phyloP scores from a whole-genome alignment of 139 green algal genomes.

The Desmodesmus armatus region DNA sequence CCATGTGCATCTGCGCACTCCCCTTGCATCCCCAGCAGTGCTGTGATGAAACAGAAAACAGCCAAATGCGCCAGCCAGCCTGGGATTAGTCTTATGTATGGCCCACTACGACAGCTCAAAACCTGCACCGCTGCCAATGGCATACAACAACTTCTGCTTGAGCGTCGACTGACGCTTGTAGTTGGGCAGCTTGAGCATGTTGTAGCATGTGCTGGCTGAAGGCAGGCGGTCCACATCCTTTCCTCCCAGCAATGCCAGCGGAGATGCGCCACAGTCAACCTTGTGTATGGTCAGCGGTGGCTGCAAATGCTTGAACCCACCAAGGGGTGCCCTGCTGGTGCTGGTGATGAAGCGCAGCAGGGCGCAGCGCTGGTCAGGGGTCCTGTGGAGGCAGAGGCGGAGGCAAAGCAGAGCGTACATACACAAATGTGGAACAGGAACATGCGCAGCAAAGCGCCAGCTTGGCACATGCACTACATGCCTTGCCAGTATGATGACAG shows the following conservation, averaged over 20 bases:
- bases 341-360: slow-evolving; percentile 92
- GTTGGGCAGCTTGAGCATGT: slow-evolving; percentile 80
- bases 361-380: slow-evolving; percentile 54
- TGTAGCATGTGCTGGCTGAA: slow-evolving; percentile 86
- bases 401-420: too few relatives aligned
- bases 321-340: slow-evolving; percentile 86
- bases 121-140: slow-evolving; percentile 80
- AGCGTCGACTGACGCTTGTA: slow-evolving; percentile 74
- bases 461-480: too few relatives aligned
- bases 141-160: slow-evolving; percentile 91
- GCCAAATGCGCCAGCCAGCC: too few relatives aligned
- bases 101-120: slow-evolving; percentile 89
- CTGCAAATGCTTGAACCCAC: slow-evolving; percentile 90
- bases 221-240: slow-evolving; percentile 91
- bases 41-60: too few relatives aligned
- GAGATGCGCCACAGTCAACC: slow-evolving; percentile 49
- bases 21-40: too few relatives aligned
- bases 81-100: not conserved
- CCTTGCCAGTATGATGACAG: too few relatives aligned
- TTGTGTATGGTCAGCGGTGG: slow-evolving; percentile 90
- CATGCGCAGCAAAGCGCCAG: too few relatives aligned
- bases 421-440: too few relatives aligned
- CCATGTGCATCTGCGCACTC: too few relatives aligned
- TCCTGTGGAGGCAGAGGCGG: too few relatives aligned
- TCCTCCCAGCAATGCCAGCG: slow-evolving; percentile 11